phyloP scores from a whole-genome alignment of 768 basidiomycete genomes.

The Mrakia blollopis region DNA sequence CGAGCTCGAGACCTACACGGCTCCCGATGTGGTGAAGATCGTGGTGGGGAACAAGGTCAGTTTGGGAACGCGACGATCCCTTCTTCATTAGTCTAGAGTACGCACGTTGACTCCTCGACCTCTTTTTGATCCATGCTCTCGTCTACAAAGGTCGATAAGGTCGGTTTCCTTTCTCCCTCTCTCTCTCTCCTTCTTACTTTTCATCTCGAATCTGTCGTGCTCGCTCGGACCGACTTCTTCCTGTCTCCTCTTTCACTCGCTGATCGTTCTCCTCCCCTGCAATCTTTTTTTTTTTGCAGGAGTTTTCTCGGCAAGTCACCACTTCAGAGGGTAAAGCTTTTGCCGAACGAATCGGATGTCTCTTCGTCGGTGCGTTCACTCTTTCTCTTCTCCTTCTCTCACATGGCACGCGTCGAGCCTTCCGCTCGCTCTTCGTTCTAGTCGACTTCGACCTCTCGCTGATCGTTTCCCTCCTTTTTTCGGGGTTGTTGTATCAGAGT shows the following conservation, averaged over 20 bases:
- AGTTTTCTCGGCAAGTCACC: conserved; percentile 82
- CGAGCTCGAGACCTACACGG: conserved; percentile 90
- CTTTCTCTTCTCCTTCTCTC: not conserved
- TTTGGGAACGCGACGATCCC: no score
- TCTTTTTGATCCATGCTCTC: conserved; percentile 47
- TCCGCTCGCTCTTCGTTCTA: not conserved
- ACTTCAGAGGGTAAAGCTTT: conserved; percentile 72
- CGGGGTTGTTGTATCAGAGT: conserved; percentile 52
- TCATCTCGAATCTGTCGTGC: no score
- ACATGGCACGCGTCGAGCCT: not conserved
- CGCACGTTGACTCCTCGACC: not conserved
- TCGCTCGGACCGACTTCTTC: conserved; percentile 38
- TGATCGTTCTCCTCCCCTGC: conserved; percentile 45
- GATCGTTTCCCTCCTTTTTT: not conserved
- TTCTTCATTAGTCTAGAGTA: no score
- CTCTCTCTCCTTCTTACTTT: conserved; percentile 51
- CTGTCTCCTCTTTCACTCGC: no score
- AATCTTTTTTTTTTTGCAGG: conserved; percentile 49
- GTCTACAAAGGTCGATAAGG: conserved; percentile 6
- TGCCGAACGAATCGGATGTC: conserved; percentile 70
- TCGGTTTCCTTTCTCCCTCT: not conserved
- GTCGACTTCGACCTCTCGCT: no score
- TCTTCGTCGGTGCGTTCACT: conserved; percentile 60
- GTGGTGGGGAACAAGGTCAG: conserved; percentile 72
- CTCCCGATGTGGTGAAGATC: conserved; percentile 79